phyloP scores from a whole-genome alignment of 768 basidiomycete species.

The Myochromella boudieri region DNA sequence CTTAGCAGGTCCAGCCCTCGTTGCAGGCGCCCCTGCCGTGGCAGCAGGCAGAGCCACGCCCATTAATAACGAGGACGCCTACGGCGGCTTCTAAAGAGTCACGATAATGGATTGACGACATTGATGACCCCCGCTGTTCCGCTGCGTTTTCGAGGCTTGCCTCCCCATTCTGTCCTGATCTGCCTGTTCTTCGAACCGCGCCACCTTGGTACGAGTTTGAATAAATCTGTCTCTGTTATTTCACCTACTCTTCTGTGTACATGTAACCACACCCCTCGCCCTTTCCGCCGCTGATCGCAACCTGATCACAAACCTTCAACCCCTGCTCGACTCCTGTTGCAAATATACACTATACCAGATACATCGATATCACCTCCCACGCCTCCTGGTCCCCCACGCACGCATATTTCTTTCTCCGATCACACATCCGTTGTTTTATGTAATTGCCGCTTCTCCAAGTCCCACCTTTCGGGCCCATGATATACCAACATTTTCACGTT shows the following conservation, averaged over 20 bases:
- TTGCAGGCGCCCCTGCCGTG: slow-evolving; percentile 22
- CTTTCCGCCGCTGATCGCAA: neutral
- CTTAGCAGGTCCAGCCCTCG: slow-evolving; percentile 16
- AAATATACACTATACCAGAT: slow-evolving; percentile 17
- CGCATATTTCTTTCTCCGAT: slow-evolving; percentile 3
- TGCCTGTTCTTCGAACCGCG: slow-evolving; percentile 5
- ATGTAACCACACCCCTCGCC: neutral
- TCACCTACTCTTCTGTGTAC: neutral
- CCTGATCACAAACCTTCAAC: neutral
- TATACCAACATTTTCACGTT: slow-evolving; percentile 7
- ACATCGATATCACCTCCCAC: slow-evolving; percentile 10
- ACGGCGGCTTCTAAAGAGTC: slow-evolving; percentile 32
- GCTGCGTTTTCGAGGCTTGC: slow-evolving; percentile 3
- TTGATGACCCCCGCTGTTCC: slow-evolving; percentile 7
- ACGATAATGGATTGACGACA: slow-evolving; percentile 3
- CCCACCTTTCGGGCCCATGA: slow-evolving; percentile 2
- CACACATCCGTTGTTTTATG: slow-evolving; percentile 4
- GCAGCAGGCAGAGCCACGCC: slow-evolving; percentile 19
- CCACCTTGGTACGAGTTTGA: neutral
- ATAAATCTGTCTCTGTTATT: neutral
- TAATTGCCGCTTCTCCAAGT: neutral
- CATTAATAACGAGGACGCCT: slow-evolving; percentile 32
- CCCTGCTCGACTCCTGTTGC: slow-evolving; percentile 5
- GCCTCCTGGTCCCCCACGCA: slow-evolving; percentile 7
- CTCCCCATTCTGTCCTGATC: neutral